Base-by-base conservation (phyloP, 2,329 filamentous ascomycete genomes). In the Aureobasidium zeae region DNA sequence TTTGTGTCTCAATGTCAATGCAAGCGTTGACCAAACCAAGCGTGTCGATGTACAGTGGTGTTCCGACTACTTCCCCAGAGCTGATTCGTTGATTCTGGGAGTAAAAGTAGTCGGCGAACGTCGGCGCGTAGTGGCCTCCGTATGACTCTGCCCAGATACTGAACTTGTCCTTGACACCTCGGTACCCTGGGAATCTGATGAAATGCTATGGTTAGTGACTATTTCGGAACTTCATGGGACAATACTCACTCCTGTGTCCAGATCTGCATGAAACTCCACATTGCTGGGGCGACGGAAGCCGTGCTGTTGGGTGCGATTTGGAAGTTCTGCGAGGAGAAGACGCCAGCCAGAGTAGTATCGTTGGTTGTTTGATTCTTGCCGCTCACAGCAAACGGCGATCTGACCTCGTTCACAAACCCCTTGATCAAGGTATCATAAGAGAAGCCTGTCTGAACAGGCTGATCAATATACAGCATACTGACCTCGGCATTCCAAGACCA, bases 11-110 rank as follows among this genome's bases (percentile, higher is more conserved):
- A 7, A 65, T 58, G 50, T 78, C 73, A 46, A 74, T 67, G 62
- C 71, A 75, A 19, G 71, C 73, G 53, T 77, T 77, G 58, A 75
- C 71, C 48, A 79, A 67, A 11, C 72, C 69, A 6, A 79, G 62
- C 0, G 72, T 69, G 5, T 72, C 63, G n/a, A 77, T 62, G 30
- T 69, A 66, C 39, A 67, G 56, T 11, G n/a, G 3, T 24, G 19
- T 41, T 8, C 12, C 28, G 13, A 20, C 21, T 4, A 41, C 12
- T 4, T n/a, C 10, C 9, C 72, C 70, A 3, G 57, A 69, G 12
- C 60, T 55, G 17, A 73, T 71, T 37, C 65, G 66, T 6, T 64
- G 59, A 51, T 86, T 86, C 60, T 84, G 77, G 41, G 71, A 55
- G 52, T 79, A 67, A 44, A 71, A 71, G 46, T 66, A 63, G 11